These are phyloP conservation scores for Hortiboletus rubellus DNA, from an alignment of 1,284 basidiomycete species.

Conservation along the genomic window DNA sequence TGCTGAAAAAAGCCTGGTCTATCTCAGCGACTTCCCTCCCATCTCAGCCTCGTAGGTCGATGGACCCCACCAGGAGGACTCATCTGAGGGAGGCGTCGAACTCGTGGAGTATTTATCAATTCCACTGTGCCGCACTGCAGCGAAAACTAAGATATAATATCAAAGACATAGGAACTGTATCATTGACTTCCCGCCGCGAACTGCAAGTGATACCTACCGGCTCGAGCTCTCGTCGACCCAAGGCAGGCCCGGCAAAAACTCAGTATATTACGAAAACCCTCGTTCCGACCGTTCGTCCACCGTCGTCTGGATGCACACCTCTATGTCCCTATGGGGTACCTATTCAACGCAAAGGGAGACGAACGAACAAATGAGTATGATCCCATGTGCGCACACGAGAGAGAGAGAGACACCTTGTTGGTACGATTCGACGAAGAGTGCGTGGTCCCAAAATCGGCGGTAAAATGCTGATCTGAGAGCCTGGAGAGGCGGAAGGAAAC, in stretches of 20 bases:
- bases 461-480: slow-evolving; percentile 2
- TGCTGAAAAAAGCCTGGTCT: no score
- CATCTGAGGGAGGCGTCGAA: neutral
- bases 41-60: no score
- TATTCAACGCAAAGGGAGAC: neutral
- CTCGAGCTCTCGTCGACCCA: neutral
- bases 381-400: neutral
- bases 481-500: slow-evolving; percentile 45
- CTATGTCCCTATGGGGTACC: neutral
- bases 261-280: neutral
- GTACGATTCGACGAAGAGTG: neutral
- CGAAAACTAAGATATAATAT: neutral
- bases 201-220: neutral
- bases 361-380: neutral
- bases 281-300: slow-evolving; percentile 8
- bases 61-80: no score
- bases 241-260: neutral
- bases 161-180: neutral
- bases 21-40: no score
- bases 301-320: slow-evolving; percentile 13
- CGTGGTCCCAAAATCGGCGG: neutral
- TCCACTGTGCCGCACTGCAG: neutral
- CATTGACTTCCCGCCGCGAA: neutral
- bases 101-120: neutral
- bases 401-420: slow-evolving; percentile 5